Base-by-base conservation (phyloP, 1,139 yeast genomes). In the Saccharomyces hybrid region DNA sequence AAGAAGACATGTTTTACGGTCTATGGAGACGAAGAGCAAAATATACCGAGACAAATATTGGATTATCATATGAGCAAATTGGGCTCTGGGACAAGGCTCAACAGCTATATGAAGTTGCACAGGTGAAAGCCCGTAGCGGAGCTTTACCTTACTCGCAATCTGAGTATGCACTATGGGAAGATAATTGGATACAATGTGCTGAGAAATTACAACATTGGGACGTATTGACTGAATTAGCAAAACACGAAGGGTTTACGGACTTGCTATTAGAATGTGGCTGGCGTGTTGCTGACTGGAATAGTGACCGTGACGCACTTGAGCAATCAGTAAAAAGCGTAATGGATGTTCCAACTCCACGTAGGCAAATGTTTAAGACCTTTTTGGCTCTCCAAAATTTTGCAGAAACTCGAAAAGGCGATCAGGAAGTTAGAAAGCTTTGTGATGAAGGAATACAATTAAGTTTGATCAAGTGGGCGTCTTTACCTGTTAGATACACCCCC, bases 151-250 rank as follows among this genome's bases (percentile, higher is more conserved):
- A 89, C 68, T 89, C 97, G 27, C 98, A 95, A 66, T 83, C 96
- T 0, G 99, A 95, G 66, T 95, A 95, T 66, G 84, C 95, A 0
- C 75, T 95, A 49, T 95, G 99, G 99, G 99, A 95, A 73, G 99
- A 95, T 67, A 96, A 93, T 64, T 95, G 99, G 99, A 89, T 95
- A 54, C 74, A 88, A 41, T 91, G 99, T 75, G 97, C 99, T 2
- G 97, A 95, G 68, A 93, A 95, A 67, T 75, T 95, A 52, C 99
- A 95, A 67, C 98, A 93, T 61, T 95, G 99, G 99, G 99, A 95
- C 69, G 86, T 95, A 56, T 77, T 95, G 59, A 91, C 99, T 0
- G 99, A 95, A 65, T 78, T 95, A 50, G 99, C 99, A 3, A 89
- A 93, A 66, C 98, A 95, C 66, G 99, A 95, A 76, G 97, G 97